Base-by-base conservation (phyloP, 495 filamentous ascomycete species). In the Annulohypoxylon maeteangense region DNA sequence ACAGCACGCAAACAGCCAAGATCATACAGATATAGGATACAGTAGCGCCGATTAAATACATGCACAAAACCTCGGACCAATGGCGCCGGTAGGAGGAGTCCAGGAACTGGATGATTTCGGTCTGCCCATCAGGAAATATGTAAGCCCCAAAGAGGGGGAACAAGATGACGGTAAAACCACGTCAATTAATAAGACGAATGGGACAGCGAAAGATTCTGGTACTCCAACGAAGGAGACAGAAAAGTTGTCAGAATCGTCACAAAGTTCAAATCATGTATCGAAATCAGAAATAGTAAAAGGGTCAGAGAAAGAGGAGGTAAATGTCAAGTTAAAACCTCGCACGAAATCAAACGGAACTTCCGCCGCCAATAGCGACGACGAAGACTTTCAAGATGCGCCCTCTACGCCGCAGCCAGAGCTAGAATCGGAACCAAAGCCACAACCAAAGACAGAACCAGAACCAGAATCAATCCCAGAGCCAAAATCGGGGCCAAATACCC, bases 91-190 rank as follows among this genome's bases (percentile, higher is more conserved):
- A 68, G 79, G 76, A 70, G 79, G 76, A 69, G 71, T 58, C 58
- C 74, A 74, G 20, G 82, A 88, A 68, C 59, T 81, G 20, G 87
- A 89, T 74, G 86, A 89, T 47, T 89, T 88, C 74, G 86, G 86
- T 23, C 76, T 89, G 54, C 86, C 84, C 44, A 79, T 87, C 32
- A 77, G 72, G 73, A 84, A 83, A 67, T 79, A 76, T 57, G 66
- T 74, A 54, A 62, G 60, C 65, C 68, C 75, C 47, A 62, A 54
- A 22, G 63, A 55, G 48, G 31, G 51, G 3, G 48, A 67, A 50
- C 57, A 36, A 36, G 50, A 72, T 23, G 44, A 70, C 25, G 25
- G 48, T 18, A 53, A 65, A 29, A 48, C 31, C n/a, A 54, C 60
- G 29, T n/a, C 65, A n/a, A 66, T 56, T 38, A 62, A 68, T 36